Conservation (phyloP, 2,329 filamentous ascomycete species). For the Penicillium sp. region DNA sequence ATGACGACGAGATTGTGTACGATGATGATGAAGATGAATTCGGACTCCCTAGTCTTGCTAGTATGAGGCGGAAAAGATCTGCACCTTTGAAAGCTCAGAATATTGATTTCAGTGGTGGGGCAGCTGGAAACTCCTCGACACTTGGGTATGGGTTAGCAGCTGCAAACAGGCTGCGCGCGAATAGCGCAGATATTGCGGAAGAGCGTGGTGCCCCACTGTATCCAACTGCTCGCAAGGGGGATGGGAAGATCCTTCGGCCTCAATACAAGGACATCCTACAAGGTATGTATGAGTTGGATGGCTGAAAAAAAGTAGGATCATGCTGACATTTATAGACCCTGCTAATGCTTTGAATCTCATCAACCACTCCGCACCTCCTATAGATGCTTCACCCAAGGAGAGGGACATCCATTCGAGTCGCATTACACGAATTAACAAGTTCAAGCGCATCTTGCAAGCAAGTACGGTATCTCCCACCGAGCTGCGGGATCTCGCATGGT, state of each 20-base stretch:
- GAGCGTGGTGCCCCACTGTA: conserved; percentile 81
- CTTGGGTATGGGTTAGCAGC: conserved; percentile 37
- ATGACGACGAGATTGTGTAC: conserved; percentile 71
- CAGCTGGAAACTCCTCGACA: conserved; percentile 24
- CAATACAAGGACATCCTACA: conserved; percentile 96
- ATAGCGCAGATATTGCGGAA: conserved; percentile 92
- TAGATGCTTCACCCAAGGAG: conserved; percentile 77
- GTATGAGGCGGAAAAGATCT: conserved; percentile 73
- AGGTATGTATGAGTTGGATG: conserved; percentile 46
- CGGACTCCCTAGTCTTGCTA: conserved; percentile 86
- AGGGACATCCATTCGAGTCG: conserved; percentile 81
- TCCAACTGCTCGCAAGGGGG: conserved; percentile 81
- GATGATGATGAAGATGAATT: conserved; percentile 95
- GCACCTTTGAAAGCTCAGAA: conserved; percentile 35
- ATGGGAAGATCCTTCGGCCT: conserved; percentile 92
- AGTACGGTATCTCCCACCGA: conserved; percentile 85
- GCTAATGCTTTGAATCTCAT: conserved; percentile 95
- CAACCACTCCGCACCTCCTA: conserved; percentile 73
- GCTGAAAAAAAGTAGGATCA: not conserved
- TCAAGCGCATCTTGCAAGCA: conserved; percentile 91
- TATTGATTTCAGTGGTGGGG: conserved; percentile 46
- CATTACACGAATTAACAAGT: conserved; percentile 95
- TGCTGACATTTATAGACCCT: conserved; percentile 54
- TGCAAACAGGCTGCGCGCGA: conserved; percentile 65
- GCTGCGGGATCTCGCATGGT: conserved; percentile 84